phyloP scores from a whole-genome alignment of 495 filamentous ascomycete genomes.

The Aspergillus kassunensis region DNA sequence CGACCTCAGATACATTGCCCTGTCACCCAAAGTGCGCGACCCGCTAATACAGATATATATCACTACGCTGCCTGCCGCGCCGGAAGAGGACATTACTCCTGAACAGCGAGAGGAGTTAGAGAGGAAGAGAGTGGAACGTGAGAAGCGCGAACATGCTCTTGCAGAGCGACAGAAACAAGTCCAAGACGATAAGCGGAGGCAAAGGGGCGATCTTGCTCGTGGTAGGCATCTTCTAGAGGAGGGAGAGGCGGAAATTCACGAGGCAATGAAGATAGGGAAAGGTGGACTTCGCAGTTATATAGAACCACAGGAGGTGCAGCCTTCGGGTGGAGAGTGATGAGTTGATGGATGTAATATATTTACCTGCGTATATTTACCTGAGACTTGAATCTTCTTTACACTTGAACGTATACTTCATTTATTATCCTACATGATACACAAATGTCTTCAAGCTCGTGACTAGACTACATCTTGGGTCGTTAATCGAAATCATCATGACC shows the following conservation, averaged over 20 bases:
- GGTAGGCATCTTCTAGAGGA: slow-evolving; percentile 66
- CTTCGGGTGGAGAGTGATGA: slow-evolving; percentile 12
- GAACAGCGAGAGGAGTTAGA: slow-evolving; percentile 59
- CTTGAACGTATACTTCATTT: background rate
- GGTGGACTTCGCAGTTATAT: slow-evolving; percentile 66
- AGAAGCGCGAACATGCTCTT: slow-evolving; percentile 69
- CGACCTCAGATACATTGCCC: slow-evolving; percentile 78
- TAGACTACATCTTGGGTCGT: slow-evolving; percentile 7
- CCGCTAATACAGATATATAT: slow-evolving; percentile 74
- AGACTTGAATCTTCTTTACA: background rate
- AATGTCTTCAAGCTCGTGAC: background rate
- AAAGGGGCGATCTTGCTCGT: slow-evolving; percentile 59
- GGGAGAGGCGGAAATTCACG: slow-evolving; percentile 73
- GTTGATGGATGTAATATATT: background rate
- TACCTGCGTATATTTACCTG: background rate
- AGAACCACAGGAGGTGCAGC: slow-evolving; percentile 25
- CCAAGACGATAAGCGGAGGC: slow-evolving; percentile 67
- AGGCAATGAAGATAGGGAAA: slow-evolving; percentile 73
- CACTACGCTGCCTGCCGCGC: slow-evolving; percentile 63
- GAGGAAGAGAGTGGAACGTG: slow-evolving; percentile 59
- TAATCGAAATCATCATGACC: background rate
- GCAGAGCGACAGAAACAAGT: slow-evolving; percentile 69
- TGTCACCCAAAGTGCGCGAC: slow-evolving; percentile 65
- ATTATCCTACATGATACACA: slow-evolving; percentile 7
- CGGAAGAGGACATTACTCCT: slow-evolving; percentile 46